Conservation (phyloP, 2,329 filamentous ascomycete genomes). For the Fusarium pseudoanthophilum region DNA sequence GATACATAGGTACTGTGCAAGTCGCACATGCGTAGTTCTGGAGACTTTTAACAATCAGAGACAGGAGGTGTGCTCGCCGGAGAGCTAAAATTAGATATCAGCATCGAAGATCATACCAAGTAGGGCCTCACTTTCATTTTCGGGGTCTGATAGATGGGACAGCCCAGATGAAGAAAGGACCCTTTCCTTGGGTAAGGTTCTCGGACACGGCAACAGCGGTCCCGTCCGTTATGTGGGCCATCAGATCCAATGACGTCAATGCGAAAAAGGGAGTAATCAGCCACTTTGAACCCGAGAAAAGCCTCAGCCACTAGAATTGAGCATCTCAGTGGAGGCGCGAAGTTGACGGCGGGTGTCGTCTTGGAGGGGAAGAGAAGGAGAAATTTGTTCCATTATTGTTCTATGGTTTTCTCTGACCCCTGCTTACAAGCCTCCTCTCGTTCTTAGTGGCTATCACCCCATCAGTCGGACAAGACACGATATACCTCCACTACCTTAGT, state of each 20-base stretch:
- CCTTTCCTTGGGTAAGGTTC: conserved; percentile 14
- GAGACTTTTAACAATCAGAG: not conserved
- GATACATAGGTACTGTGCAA: not conserved
- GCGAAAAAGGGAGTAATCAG: conserved; percentile 14
- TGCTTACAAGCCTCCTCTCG: conserved; percentile 2
- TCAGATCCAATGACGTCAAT: conserved; percentile 18
- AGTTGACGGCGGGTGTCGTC: not conserved
- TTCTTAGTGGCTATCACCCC: conserved; percentile 26
- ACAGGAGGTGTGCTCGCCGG: not conserved
- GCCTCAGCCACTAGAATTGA: conserved; percentile 26
- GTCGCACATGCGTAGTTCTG: not conserved
- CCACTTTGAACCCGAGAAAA: conserved; percentile 20
- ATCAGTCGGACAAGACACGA: conserved; percentile 8
- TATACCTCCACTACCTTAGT: conserved; percentile 4
- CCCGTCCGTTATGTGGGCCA: conserved; percentile 5
- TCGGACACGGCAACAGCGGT: not conserved
- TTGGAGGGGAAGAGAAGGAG: not conserved
- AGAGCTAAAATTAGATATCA: conserved; percentile 6
- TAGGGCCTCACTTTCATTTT: not conserved
- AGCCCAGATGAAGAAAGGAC: not conserved
- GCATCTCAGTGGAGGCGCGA: conserved; percentile 22
- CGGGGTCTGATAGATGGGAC: not conserved
- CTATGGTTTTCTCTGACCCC: conserved; percentile 24
- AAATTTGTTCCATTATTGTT: conserved; percentile 33
- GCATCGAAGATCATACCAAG: not conserved